These are phyloP conservation scores for Echeveria elegans DNA, from an alignment of 164 flowering plant species.

Conservation along the genomic window DNA sequence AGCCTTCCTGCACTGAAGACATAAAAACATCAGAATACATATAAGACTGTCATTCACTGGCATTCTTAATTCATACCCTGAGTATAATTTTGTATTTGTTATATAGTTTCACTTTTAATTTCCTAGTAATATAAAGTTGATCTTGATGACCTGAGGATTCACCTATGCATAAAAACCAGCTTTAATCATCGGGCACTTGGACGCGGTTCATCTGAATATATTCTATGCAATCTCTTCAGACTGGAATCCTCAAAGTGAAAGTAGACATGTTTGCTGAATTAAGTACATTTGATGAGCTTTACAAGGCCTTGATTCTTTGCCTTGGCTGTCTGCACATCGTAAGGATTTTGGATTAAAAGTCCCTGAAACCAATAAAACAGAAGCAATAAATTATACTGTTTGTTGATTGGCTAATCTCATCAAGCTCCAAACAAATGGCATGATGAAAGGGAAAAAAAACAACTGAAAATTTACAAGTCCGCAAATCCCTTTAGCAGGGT, in stretches of 20 bases:
- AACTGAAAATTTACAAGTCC: too few species aligned
- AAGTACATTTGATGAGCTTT: background rate
- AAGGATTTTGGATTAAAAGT: background rate
- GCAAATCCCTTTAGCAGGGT: too few species aligned
- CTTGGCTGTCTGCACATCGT: background rate
- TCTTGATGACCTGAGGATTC: too few species aligned
- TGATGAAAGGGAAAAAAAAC: too few species aligned
- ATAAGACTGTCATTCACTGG: background rate
- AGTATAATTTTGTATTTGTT: background rate
- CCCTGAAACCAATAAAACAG: background rate
- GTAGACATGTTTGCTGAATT: background rate
- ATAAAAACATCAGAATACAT: background rate
- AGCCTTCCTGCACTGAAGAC: constrained; percentile 4
- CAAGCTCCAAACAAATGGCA: background rate
- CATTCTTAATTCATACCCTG: background rate
- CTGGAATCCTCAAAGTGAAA: background rate
- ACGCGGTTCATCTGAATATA: too few species aligned
- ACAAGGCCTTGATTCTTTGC: background rate
- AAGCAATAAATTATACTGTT: background rate
- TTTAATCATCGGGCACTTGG: too few species aligned
- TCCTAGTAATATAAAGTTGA: background rate
- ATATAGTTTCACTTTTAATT: background rate
- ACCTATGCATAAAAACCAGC: too few species aligned
- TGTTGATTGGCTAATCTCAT: background rate
- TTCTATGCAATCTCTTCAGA: too few species aligned